These are phyloP conservation scores for Coelastrella sp. DNA, from an alignment of 139 green algal species.

Conservation along the genomic window DNA sequence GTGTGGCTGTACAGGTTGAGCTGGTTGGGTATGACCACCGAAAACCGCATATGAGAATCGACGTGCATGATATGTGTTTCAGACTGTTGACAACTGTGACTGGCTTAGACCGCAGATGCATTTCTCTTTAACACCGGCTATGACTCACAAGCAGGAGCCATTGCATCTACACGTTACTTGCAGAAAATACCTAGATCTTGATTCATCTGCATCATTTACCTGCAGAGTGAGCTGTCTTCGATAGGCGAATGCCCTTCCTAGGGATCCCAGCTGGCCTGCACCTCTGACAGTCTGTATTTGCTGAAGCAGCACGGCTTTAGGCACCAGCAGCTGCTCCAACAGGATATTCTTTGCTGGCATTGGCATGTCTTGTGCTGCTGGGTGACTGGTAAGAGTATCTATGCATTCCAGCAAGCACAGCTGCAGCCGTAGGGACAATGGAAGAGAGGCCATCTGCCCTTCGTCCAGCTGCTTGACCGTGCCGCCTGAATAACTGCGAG, in stretches of 20 bases:
- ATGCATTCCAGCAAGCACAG: slow-evolving; percentile 3
- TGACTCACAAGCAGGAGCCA: too few relatives aligned
- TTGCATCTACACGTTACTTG: too few relatives aligned
- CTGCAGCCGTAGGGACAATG: slow-evolving; percentile 20
- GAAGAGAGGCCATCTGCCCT: not conserved
- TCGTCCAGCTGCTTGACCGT: not conserved
- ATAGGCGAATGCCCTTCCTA: too few relatives aligned
- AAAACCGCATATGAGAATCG: too few relatives aligned
- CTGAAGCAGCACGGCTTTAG: slow-evolving; percentile 5
- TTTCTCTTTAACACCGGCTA: too few relatives aligned
- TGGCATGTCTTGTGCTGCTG: not conserved
- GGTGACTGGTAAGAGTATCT: not conserved
- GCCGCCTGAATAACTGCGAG: not conserved
- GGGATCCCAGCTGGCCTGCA: too few relatives aligned
- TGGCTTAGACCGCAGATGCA: too few relatives aligned
- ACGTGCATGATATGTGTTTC: too few relatives aligned
- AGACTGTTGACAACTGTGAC: too few relatives aligned
- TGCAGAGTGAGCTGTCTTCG: not conserved
- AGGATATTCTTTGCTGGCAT: not conserved
- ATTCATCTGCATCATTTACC: not conserved
- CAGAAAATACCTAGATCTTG: too few relatives aligned
- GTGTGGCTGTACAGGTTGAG: too few relatives aligned
- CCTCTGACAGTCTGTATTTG: not conserved
- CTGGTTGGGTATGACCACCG: too few relatives aligned
- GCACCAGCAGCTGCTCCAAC: slow-evolving; percentile 19